Base-by-base conservation (phyloP, 768 basidiomycete species). In the Strobilomyces confusus region DNA sequence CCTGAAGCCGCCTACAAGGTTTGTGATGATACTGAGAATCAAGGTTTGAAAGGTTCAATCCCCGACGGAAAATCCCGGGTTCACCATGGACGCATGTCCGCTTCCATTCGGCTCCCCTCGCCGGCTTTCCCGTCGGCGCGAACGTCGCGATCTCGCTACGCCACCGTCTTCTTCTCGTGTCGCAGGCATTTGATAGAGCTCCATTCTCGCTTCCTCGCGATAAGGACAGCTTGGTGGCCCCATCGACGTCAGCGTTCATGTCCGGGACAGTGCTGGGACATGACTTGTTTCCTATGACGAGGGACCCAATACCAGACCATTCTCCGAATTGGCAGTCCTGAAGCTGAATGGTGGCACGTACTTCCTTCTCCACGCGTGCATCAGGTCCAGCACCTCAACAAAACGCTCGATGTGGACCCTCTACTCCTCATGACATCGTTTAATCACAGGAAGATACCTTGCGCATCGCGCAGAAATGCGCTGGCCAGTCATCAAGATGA, bases 371-470 rank as follows among this genome's bases (percentile, higher is more conserved):
- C 33, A 17, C 4, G 23, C 33, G 12, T 43, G 13, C 17, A 14
- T 26, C 94, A 97, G 74, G 93, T 98, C 64, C 92, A 97, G 79
- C 91, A 95, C 71, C 84, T 95, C 67, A 94, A 95, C 79, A 88
- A 85, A 48, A 80, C 83, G 45, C 77, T 82, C 67, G 82, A 82
- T 58, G 87, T 91, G 72, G 88, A 97, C 73, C 94, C 92, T n/a
- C 87, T 97, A 71, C 89, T 97, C 75, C 84, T 98, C 66, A 95
- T 97, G 95, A 97, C 94, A 67, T 95, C 92, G 51, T 98, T 98
- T 81, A 95, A 95, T 79, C 95, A 19, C 90, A 94, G 69, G 92
- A 97, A 34, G 94, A 98, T 71, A 95, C 95, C 46, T 84, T 91
- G 57, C 88, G 91, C 60, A 92, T 97, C 79, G 92, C 95, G 73